Evolutionary conservation across 805 yeast species (phyloP).

Genomic region (Candida sonorensis): DNA sequence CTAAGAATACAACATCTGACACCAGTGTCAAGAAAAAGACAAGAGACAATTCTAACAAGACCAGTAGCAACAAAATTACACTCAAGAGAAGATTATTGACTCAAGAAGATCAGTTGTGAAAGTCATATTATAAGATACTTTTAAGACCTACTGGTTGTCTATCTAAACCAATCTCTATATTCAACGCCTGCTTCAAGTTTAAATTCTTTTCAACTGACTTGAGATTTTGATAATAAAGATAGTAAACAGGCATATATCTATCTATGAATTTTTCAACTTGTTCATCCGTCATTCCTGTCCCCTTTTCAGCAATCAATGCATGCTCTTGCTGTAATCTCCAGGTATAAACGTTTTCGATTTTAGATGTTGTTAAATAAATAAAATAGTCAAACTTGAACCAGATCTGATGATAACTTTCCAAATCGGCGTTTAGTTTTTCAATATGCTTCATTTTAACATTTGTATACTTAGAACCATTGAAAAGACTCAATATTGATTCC

Average conservation of each 20-base stretch:
- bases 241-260: slow-evolving; percentile 83
- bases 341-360: slow-evolving; percentile 53
- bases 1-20: too few relatives aligned
- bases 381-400: slow-evolving; percentile 59
- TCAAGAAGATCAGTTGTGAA: too few relatives aligned
- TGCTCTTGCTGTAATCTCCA: slow-evolving; percentile 85
- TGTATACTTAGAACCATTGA: slow-evolving; percentile 14
- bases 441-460: slow-evolving; percentile 14
- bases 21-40: too few relatives aligned
- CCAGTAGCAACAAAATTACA: too few relatives aligned
- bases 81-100: too few relatives aligned
- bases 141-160: too few relatives aligned
- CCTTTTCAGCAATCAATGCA: slow-evolving; percentile 42
- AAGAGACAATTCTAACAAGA: too few relatives aligned
- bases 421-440: slow-evolving; percentile 42
- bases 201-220: slow-evolving; percentile 5
- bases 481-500: slow-evolving; percentile 13
- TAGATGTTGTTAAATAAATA: slow-evolving; percentile 53
- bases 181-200: slow-evolving; percentile 13
- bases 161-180: too few relatives aligned
- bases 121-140: too few relatives aligned
- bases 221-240: slow-evolving; percentile 47
- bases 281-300: slow-evolving; percentile 74
- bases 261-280: slow-evolving; percentile 66
- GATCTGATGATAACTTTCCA: slow-evolving; percentile 42